Percentiles rank a stretch among this genome's conserved stretches.
Conservation (phyloP, 768 basidiomycete species). For the Boletus pseudo-olivaceus region DNA sequence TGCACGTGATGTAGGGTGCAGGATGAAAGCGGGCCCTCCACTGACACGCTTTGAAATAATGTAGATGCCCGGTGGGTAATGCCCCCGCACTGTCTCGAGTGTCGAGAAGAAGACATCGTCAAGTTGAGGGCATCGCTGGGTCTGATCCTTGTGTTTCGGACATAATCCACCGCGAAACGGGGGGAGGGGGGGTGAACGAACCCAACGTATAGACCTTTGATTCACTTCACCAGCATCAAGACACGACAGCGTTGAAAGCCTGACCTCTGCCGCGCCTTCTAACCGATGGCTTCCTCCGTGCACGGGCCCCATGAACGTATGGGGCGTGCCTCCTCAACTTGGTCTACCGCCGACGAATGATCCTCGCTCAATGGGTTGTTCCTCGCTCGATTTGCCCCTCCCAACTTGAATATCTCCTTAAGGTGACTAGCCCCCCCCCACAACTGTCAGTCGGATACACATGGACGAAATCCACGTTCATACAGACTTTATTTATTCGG, state of each 20-base stretch:
- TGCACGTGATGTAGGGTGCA: constrained; percentile 5
- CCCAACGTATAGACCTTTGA: not conserved
- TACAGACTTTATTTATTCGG: constrained; percentile 5
- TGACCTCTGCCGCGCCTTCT: not conserved
- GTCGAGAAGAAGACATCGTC: not conserved
- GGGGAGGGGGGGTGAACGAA: not conserved
- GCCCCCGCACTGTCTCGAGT: constrained; percentile 1
- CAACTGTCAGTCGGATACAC: not conserved
- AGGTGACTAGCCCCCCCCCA: not conserved
- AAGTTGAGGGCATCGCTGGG: not conserved
- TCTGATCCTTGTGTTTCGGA: not conserved
- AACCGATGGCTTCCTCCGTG: not conserved
- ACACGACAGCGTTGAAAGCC: not conserved
- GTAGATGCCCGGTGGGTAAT: not conserved
- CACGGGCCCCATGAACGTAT: not conserved
- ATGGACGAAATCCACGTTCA: constrained; percentile 9
- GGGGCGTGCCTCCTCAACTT: not conserved
- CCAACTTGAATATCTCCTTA: not conserved
- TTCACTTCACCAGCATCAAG: not conserved
- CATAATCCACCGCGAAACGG: not conserved
- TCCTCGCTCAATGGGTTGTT: not conserved
- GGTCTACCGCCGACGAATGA: not conserved
- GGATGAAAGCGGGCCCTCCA: not conserved
- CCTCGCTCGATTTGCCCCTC: not conserved
- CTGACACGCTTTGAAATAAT: not conserved